Evolutionary conservation across 208 protist species (phyloP), one percentile per base, ranked within the genome.

Genomic region (Trypanosoma mega): DNA sequence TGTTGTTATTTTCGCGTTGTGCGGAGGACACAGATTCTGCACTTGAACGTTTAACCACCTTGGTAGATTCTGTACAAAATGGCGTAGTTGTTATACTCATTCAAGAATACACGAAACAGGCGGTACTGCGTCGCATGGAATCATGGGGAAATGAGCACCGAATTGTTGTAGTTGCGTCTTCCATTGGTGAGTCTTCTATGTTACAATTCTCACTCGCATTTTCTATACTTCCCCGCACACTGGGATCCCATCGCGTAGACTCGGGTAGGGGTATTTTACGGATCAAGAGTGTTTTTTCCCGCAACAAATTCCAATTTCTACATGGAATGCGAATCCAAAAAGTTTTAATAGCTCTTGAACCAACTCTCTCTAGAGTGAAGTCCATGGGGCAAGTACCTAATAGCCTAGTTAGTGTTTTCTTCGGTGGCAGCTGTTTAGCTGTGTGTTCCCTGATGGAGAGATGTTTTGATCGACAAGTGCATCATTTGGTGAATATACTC

Each of bases 121-220:
- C 39, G 5, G 52, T 70, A 20, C 46, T 72, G 31, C 45, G 57
- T 24, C 52, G n/a, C 39, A 58, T 89, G 26, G 72, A 82, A 58
- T 26, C 18, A 5, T 92, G 72, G 80, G 77, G 76, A 37, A 65
- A 50, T 14, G 47, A 65, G 12, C n/a, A 5, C 30, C 67, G 76
- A 23, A 65, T 67, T 23, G 73, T 87, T 30, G 34, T 92, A 5
- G 43, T 89, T 23, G 63, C 80, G 29, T 63, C 64, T 23, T 52
- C 76, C 0, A 69, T 92, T 23, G 85, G 81, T 7, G 56, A 69
- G 41, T 74, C 70, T 63, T 71, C 55, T 4, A 55, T 89, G 49
- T 73, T 51, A 48, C 75, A 85, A 61, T 68, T 92, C 24, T 59
- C 72, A 11, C 36, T 89, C 57, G 60, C 72, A 46, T 87, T 84